Percentiles rank a stretch among this genome's conserved stretches.
These are phyloP conservation scores for Kodamaea leandrae DNA, from an alignment of 805 yeast species.

Conservation along the genomic window DNA sequence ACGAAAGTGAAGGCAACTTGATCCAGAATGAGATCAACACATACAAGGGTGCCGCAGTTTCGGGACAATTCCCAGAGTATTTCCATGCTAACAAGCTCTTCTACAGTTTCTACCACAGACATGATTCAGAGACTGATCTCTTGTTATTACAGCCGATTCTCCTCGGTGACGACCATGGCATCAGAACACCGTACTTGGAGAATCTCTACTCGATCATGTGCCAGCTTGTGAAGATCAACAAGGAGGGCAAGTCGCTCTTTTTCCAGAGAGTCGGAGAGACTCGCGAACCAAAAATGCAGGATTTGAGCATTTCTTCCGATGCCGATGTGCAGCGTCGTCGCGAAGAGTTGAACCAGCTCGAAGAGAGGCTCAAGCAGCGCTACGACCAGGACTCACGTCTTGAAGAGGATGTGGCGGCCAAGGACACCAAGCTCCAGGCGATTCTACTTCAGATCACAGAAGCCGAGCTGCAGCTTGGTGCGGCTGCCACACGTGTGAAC, in stretches of 20 bases:
- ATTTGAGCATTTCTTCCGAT: slow-evolving; percentile 7
- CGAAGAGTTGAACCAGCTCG: slow-evolving; percentile 21
- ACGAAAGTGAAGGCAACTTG: slow-evolving; percentile 62
- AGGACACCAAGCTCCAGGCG: background rate
- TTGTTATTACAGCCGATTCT: slow-evolving; percentile 81
- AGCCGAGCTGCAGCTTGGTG: slow-evolving; percentile 18
- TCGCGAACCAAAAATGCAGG: too few relatives aligned
- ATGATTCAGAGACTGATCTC: slow-evolving; percentile 65
- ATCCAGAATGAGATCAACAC: slow-evolving; percentile 48
- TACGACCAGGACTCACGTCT: background rate
- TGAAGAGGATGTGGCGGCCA: background rate
- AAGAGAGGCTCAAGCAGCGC: background rate
- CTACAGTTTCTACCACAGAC: slow-evolving; percentile 57
- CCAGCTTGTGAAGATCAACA: slow-evolving; percentile 54
- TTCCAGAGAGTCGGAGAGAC: slow-evolving; percentile 31
- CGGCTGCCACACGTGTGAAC: slow-evolving; percentile 20
- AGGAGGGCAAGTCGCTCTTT: slow-evolving; percentile 13
- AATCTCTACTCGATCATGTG: slow-evolving; percentile 77
- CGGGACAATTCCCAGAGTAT: slow-evolving; percentile 21
- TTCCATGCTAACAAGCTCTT: slow-evolving; percentile 57
- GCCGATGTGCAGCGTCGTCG: slow-evolving; percentile 18
- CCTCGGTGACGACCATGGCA: slow-evolving; percentile 82
- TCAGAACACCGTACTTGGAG: slow-evolving; percentile 88
- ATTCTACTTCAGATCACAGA: slow-evolving; percentile 11
- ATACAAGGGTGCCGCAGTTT: slow-evolving; percentile 14